A percentile compares a stretch with the other conserved stretches of the same genome.
Evolutionary conservation across 352 stramenopile species (phyloP).

Genomic region (Phytophthora pseudosyringae): DNA sequence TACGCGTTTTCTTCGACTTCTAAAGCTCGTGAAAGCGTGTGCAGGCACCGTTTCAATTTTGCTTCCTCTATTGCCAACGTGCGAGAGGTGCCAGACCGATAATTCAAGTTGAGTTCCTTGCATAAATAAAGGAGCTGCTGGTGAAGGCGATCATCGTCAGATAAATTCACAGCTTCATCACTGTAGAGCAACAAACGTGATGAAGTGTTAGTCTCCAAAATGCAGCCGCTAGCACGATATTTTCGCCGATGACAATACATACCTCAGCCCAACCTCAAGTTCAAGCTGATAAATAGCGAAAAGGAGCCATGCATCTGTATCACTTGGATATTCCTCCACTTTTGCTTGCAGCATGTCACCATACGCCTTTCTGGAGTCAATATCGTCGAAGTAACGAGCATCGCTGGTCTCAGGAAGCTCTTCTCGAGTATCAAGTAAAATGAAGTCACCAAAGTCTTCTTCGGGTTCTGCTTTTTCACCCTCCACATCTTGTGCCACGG

Average conservation of each 20-base stretch:
- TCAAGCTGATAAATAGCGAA: conserved; percentile 59
- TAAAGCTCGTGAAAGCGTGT: conserved; percentile 46
- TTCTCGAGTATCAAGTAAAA: conserved; percentile 24
- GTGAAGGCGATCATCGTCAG: conserved; percentile 26
- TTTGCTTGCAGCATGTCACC: conserved; percentile 35
- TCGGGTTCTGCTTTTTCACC: neutral
- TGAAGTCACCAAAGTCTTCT: conserved; percentile 22
- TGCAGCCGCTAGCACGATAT: neutral
- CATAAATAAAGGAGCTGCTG: conserved; percentile 40
- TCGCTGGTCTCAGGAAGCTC: conserved; percentile 13
- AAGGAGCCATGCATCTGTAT: conserved; percentile 53
- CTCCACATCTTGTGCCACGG: neutral
- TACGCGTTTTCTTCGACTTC: conserved; percentile 56
- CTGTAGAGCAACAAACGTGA: conserved; percentile 21
- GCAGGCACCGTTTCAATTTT: conserved; percentile 41
- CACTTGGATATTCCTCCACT: conserved; percentile 35
- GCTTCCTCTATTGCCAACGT: conserved; percentile 27
- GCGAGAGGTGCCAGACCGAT: conserved; percentile 4
- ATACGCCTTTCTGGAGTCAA: conserved; percentile 24
- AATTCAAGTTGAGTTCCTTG: conserved; percentile 31
- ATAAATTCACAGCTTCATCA: conserved; percentile 37
- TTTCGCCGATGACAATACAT: conserved; percentile 2
- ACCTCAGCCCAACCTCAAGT: conserved; percentile 49
- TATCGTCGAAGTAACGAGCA: conserved; percentile 45
- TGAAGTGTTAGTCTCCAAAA: neutral